Percentiles rank a stretch among this genome's conserved stretches.
Evolutionary conservation across 352 stramenopile genomes (phyloP).

Genomic region (Phytopythium sindhum): DNA sequence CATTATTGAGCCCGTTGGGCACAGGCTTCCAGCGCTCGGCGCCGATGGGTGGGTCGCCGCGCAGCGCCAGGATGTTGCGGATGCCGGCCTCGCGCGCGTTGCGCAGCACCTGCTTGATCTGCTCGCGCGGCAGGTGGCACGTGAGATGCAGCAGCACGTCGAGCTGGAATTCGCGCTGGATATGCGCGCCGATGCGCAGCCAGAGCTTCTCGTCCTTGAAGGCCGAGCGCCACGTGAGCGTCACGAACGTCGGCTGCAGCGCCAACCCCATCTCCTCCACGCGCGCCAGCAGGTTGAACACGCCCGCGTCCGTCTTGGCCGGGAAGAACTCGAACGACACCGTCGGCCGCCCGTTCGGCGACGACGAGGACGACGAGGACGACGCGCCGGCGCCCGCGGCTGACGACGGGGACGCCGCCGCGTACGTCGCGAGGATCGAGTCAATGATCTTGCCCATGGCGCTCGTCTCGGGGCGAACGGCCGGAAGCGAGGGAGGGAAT

Average conservation of each 20-base stretch:
- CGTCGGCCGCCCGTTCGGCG: constrained; percentile 32
- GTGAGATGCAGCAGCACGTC: constrained; percentile 81
- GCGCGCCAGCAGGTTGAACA: constrained; percentile 82
- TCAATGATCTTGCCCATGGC: constrained; percentile 83
- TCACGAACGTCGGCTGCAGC: constrained; percentile 85
- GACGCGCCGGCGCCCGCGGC: not conserved
- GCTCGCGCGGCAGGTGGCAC: constrained; percentile 66
- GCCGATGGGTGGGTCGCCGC: constrained; percentile 94
- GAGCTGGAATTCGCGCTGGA: constrained; percentile 85
- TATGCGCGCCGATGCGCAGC: constrained; percentile 86
- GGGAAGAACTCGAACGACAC: constrained; percentile 89
- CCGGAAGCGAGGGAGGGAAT: too few species aligned
- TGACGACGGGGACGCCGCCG: constrained; percentile 3
- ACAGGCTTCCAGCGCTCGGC: constrained; percentile 81
- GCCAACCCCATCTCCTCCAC: constrained; percentile 86
- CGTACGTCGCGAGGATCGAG: constrained; percentile 57
- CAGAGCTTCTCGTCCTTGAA: constrained; percentile 89
- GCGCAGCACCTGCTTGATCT: constrained; percentile 61
- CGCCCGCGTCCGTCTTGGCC: constrained; percentile 79
- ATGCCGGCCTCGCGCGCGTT: constrained; percentile 86
- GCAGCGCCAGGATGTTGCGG: constrained; percentile 97
- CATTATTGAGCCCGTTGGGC: constrained; percentile 91
- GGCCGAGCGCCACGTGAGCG: constrained; percentile 86
- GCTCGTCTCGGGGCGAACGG: too few species aligned
- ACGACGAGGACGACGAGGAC: not conserved